These are phyloP conservation scores for Daldinia childiae DNA, from an alignment of 495 filamentous ascomycete genomes.

Conservation along the genomic window DNA sequence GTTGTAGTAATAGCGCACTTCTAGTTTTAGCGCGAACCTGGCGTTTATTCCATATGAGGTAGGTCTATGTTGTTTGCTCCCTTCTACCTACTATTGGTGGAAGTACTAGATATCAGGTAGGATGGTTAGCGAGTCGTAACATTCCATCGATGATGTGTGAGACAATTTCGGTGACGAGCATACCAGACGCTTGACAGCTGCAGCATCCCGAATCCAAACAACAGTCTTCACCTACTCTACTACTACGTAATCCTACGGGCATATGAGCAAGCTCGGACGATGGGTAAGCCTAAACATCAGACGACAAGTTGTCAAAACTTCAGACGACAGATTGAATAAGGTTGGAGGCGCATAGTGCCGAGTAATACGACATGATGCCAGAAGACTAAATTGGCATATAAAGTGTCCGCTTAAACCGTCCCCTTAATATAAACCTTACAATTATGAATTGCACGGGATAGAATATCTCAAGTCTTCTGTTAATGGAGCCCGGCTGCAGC, in stretches of 20 bases:
- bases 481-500: no score
- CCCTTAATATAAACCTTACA: constrained; percentile 5
- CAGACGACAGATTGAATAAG: constrained; percentile 26
- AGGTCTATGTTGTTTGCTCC: background rate
- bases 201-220: background rate
- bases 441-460: constrained; percentile 7
- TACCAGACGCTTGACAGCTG: background rate
- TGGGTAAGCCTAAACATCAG: constrained; percentile 18
- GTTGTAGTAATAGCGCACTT: background rate
- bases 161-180: background rate
- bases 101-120: background rate
- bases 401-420: constrained; percentile 8
- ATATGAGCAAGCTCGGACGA: constrained; percentile 12
- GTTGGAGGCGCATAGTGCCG: constrained; percentile 17
- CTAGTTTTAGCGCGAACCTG: background rate
- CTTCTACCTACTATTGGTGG: background rate
- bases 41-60: background rate
- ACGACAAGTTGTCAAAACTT: constrained; percentile 30
- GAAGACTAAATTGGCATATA: constrained; percentile 21
- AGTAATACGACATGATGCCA: constrained; percentile 16
- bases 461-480: background rate
- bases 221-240: background rate
- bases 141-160: background rate
- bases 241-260: background rate
- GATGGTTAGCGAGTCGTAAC: background rate